phyloP scores from a whole-genome alignment of 2,329 filamentous ascomycete genomes.

The Xylaria sp. region DNA sequence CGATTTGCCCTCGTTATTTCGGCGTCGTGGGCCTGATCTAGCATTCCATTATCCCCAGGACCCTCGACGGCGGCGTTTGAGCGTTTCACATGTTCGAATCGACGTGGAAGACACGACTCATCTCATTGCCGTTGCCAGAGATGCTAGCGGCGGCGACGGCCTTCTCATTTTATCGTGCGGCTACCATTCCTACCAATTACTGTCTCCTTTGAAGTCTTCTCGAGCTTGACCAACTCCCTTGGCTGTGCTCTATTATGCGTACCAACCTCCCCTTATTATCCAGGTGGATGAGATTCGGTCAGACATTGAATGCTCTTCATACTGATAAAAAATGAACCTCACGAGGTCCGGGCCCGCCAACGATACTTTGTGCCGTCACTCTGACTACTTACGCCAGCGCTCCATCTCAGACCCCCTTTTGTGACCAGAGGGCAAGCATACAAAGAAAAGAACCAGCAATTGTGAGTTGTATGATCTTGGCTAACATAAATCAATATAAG shows the following conservation, averaged over 20 bases:
- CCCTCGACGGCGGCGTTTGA: neutral
- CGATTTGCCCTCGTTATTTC: no score
- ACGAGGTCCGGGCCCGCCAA: neutral
- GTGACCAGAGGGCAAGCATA: neutral
- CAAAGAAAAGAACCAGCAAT: neutral
- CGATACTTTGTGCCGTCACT: neutral
- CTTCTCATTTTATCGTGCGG: neutral
- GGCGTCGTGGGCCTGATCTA: neutral
- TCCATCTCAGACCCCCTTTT: neutral
- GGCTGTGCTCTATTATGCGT: neutral
- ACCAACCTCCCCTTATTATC: neutral
- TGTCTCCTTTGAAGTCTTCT: neutral
- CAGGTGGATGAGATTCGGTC: neutral
- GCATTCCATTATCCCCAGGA: neutral
- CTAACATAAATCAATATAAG: neutral
- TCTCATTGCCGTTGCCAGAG: neutral
- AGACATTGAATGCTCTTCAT: neutral
- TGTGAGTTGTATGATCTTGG: neutral
- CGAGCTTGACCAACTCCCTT: neutral
- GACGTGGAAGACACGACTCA: neutral
- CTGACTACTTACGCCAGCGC: neutral
- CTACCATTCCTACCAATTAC: neutral
- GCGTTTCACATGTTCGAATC: neutral
- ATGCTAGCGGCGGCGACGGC: neutral
- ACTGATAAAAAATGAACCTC: neutral